Conservation (phyloP, 1,139 yeast genomes). For the Saccharomyces hybrid region DNA sequence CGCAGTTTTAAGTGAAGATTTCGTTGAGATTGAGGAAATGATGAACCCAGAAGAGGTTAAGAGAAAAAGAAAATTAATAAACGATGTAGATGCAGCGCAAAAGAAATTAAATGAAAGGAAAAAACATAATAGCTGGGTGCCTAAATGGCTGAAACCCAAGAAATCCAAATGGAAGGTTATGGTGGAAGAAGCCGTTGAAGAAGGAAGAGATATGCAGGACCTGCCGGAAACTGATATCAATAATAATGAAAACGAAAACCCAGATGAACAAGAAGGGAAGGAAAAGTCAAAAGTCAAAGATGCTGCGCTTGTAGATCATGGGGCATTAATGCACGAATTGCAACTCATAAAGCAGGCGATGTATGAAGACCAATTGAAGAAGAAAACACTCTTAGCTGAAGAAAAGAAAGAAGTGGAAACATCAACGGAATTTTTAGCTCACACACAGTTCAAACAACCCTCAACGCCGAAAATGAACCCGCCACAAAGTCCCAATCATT, state of each 20-base stretch:
- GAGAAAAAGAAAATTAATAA: slow-evolving; percentile 67
- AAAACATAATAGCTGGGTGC: slow-evolving; percentile 42
- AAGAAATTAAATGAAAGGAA: slow-evolving; percentile 46
- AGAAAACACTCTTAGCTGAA: neutral
- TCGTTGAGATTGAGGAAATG: slow-evolving; percentile 83
- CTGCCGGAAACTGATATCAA: slow-evolving; percentile 3
- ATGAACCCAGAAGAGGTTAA: slow-evolving; percentile 87
- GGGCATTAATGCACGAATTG: slow-evolving; percentile 25
- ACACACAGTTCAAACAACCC: neutral
- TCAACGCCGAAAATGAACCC: slow-evolving; percentile 1
- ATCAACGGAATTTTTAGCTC: neutral
- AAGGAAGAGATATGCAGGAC: slow-evolving; percentile 9
- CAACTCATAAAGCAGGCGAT: slow-evolving; percentile 22
- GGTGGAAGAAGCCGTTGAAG: slow-evolving; percentile 59
- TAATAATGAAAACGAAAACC: slow-evolving; percentile 9
- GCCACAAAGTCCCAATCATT: slow-evolving; percentile 14
- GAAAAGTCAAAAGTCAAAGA: slow-evolving; percentile 14
- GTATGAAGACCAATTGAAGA: slow-evolving; percentile 14
- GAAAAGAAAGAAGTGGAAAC: neutral
- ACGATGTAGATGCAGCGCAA: slow-evolving; percentile 81
- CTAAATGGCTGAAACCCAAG: slow-evolving; percentile 65
- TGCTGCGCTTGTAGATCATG: slow-evolving; percentile 26
- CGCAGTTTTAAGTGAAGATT: slow-evolving; percentile 82
- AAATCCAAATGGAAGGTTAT: slow-evolving; percentile 50
- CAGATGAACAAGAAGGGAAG: slow-evolving; percentile 8